Percentiles rank a stretch among this genome's conserved stretches.
phyloP scores from a whole-genome alignment of 2,329 filamentous ascomycete species.

The Talaromyces sp. region DNA sequence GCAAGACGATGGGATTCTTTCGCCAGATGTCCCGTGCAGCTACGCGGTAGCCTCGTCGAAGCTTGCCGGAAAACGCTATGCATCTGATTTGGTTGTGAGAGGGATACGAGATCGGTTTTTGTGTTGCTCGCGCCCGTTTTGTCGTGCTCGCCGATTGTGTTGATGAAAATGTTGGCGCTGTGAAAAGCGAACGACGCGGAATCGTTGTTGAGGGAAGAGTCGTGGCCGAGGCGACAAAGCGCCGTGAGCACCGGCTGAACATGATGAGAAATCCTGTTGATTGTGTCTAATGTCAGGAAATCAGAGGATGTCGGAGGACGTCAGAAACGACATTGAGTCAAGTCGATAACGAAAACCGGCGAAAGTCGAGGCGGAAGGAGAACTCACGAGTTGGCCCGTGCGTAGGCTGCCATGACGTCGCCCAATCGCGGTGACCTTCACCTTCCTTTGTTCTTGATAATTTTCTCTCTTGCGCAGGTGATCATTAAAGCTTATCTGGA shows the following conservation, averaged over 20 bases:
- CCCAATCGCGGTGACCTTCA: background rate
- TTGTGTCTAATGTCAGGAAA: background rate
- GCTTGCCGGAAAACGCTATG: slow-evolving; percentile 25
- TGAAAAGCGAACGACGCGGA: slow-evolving; percentile 8
- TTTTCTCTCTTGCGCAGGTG: background rate
- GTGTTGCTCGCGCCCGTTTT: background rate
- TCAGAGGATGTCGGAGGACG: background rate
- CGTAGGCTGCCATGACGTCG: background rate
- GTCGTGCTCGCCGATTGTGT: background rate
- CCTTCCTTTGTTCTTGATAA: background rate
- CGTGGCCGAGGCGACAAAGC: slow-evolving; percentile 14
- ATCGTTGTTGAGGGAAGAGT: background rate
- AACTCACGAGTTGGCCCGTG: background rate
- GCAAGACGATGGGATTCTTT: slow-evolving; percentile 40
- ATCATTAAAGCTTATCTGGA: background rate
- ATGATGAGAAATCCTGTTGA: slow-evolving; percentile 13
- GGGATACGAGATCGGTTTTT: background rate
- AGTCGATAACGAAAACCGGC: background rate
- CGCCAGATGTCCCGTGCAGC: slow-evolving; percentile 37
- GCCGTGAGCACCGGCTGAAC: slow-evolving; percentile 26
- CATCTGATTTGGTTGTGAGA: slow-evolving; percentile 8
- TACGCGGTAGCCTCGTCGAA: slow-evolving; percentile 29
- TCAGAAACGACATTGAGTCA: background rate
- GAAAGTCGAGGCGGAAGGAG: background rate
- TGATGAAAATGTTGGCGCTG: background rate